Base-by-base conservation (phyloP, 2,329 filamentous ascomycete species). In the Cladosporium oxysporum region DNA sequence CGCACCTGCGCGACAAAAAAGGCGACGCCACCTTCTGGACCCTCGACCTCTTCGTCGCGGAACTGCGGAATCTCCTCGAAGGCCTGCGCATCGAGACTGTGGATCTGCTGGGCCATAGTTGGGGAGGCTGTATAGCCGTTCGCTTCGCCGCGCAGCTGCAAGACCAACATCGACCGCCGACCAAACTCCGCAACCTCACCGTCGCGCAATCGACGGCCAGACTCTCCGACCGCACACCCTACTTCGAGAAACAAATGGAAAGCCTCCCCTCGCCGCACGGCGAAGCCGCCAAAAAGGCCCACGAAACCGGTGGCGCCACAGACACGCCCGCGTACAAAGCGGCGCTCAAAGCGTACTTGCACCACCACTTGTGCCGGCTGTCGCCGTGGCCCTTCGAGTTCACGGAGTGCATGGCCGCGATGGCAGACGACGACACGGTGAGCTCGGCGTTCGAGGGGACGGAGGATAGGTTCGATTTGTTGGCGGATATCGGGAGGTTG, bases 111-210 rank as follows among this genome's bases (percentile, higher is more conserved):
- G 84, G 84, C 1, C 82, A 86, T 41, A 82, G 78, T 23, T 86
- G 84, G 83, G 83, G 84, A 18, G 84, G 81, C 0, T 84, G 86
- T 81, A 73, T 86, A 0, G 82, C 74, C 1, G 76, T 76, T 0
- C 70, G 78, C 33, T 83, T 79, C 73, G 83, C 83, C 7, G 50
- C 50, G 26, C 37, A 18, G 37, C 16, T 41, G 3, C 37, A 44
- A 44, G 5, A 53, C 16, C 50, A 28, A 18, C 14, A 53, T n/a
- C 16, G 10, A 33, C 23, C 49, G 14, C 5, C 23, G 2, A 10
- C 23, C 11, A 3, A 2, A 21, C 50, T 53, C 4, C 50, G 50
- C 28, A 53, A 53, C 33, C 16, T 53, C 0, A 53, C 21, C 50
- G 21, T 53, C 28, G 26, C 28, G 2, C 28, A 53, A 28, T 21